These are phyloP conservation scores for Volvariella volvacea DNA, from an alignment of 1,284 basidiomycete species.

Conservation along the genomic window DNA sequence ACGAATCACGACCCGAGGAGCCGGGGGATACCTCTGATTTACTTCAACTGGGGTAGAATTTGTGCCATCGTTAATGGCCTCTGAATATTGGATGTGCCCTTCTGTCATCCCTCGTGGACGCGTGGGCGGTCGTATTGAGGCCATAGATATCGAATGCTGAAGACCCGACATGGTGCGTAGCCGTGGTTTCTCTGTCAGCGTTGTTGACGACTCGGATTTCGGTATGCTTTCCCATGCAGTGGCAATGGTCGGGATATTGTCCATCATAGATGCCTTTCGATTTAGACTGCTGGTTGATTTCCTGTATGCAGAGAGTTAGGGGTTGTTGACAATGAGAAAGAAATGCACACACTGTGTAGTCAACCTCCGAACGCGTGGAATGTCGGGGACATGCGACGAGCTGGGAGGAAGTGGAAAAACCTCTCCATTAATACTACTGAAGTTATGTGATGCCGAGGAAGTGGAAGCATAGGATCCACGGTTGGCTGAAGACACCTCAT, in stretches of 20 bases:
- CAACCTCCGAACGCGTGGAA: constrained; percentile 1
- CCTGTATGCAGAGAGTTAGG: not conserved
- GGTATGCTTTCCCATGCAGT: not conserved
- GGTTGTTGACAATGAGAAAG: not conserved
- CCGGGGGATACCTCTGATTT: constrained; percentile 10
- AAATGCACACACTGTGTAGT: constrained; percentile 1
- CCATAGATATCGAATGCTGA: constrained; percentile 23
- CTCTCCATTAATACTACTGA: not conserved
- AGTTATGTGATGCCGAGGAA: constrained; percentile 27
- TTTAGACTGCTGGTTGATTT: not conserved
- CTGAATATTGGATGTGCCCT: constrained; percentile 17
- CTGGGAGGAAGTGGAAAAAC: not conserved
- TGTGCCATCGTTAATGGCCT: constrained; percentile 1
- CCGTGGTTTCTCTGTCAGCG: constrained; percentile 15
- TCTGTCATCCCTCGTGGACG: constrained; percentile 53
- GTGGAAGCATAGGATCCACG: constrained; percentile 51
- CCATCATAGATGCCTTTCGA: not conserved
- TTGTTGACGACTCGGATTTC: constrained; percentile 17
- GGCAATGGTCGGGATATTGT: not conserved
- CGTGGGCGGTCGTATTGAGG: constrained; percentile 25
- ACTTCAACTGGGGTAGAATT: constrained; percentile 17
- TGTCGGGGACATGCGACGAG: not conserved
- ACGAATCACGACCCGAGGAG: constrained; percentile 26
- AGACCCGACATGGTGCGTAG: constrained; percentile 3
- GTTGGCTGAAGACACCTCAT: constrained; percentile 25